phyloP scores from a whole-genome alignment of 345 rosid species.

The Luvunga scandens region DNA sequence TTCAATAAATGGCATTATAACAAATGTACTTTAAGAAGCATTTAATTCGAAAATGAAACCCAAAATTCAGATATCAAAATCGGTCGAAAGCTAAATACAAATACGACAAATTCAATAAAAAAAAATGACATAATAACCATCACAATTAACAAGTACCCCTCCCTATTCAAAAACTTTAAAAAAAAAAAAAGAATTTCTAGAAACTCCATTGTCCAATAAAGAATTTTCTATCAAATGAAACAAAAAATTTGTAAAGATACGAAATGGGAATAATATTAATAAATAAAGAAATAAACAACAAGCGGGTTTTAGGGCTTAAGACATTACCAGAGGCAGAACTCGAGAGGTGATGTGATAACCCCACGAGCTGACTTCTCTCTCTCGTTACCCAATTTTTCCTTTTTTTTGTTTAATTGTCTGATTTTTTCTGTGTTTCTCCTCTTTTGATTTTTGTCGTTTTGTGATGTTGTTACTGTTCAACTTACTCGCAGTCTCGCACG shows the following conservation, averaged over 20 bases:
- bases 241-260: neutral
- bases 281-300: neutral
- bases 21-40: neutral
- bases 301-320: constrained; percentile 13
- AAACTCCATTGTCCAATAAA: neutral
- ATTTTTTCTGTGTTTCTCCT: neutral
- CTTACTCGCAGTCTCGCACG: neutral
- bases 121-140: neutral
- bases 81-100: neutral
- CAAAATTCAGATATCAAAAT: neutral
- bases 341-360: neutral
- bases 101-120: neutral
- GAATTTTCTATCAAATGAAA: neutral
- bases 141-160: neutral
- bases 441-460: neutral
- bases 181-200: neutral
- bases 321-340: constrained; percentile 4
- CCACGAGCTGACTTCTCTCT: neutral
- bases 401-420: neutral
- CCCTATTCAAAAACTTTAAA: neutral
- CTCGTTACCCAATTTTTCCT: neutral
- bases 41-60: neutral
- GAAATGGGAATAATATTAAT: neutral
- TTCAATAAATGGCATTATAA: neutral
- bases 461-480: neutral